Evolutionary conservation across 495 filamentous ascomycete species (phyloP).

Genomic region (Aspergillus steynii): DNA sequence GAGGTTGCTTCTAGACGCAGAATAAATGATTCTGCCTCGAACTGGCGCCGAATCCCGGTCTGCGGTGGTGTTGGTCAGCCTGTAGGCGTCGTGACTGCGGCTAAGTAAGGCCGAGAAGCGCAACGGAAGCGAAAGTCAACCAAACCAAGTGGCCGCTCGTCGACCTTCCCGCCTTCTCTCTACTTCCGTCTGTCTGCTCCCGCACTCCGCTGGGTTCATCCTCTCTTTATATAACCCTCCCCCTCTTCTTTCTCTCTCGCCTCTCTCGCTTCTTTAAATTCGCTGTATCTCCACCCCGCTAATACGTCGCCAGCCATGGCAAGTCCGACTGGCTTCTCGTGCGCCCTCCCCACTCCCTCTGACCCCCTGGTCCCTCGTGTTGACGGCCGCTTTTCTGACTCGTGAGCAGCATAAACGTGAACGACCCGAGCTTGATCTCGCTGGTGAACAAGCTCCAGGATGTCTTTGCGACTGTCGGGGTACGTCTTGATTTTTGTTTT

Average conservation of each 20-base stretch:
- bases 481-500: conserved; percentile 49
- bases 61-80: not conserved
- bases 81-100: not conserved
- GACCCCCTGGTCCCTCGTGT: conserved; percentile 23
- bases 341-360: conserved; percentile 34
- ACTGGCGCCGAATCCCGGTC: not conserved
- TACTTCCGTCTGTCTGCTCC: not conserved
- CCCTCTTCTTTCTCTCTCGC: conserved; percentile 13
- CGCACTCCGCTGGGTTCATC: conserved; percentile 3
- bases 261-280: conserved; percentile 17
- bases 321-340: conserved; percentile 50
- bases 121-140: conserved; percentile 13
- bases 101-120: not conserved
- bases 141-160: conserved; percentile 14
- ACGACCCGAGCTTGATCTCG: conserved; percentile 79
- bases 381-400: conserved; percentile 30
- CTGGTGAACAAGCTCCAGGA: conserved; percentile 99
- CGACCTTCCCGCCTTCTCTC: conserved; percentile 12
- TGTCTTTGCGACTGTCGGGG: conserved; percentile 98
- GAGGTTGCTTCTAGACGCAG: not conserved
- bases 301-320: conserved; percentile 46
- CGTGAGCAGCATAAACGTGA: conserved; percentile 70
- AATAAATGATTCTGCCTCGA: not conserved
- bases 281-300: conserved; percentile 14
- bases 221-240: conserved; percentile 10